Percentiles rank a stretch among this genome's conserved stretches.
Evolutionary conservation across 2,329 filamentous ascomycete species (phyloP).

Genomic region (Calonectria pauciramosa): DNA sequence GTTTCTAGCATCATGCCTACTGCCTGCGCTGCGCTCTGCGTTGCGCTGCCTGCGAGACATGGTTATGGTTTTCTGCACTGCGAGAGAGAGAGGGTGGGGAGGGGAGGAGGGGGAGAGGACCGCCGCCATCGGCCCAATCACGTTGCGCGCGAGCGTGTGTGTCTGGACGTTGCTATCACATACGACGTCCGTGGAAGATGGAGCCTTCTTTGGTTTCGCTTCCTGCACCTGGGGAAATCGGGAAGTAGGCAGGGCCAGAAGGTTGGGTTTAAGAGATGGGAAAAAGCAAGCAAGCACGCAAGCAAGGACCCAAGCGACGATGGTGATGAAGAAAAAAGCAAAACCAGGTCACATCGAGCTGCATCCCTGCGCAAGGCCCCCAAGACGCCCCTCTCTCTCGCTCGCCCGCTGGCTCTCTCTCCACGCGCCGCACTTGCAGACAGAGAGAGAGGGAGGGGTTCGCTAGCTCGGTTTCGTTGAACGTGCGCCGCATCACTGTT

Average conservation of each 20-base stretch:
- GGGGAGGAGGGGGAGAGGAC: no score
- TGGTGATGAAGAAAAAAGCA: slow-evolving; percentile 12
- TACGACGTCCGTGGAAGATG: background rate
- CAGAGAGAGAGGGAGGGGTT: background rate
- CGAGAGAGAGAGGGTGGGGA: background rate
- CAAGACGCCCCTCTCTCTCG: background rate
- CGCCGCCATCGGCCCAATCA: background rate
- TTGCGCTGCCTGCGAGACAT: background rate
- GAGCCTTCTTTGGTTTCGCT: slow-evolving; percentile 1
- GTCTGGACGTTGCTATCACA: slow-evolving; percentile 1
- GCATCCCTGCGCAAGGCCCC: background rate
- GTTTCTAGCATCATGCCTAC: slow-evolving; percentile 9
- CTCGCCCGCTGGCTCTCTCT: background rate
- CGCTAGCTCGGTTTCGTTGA: background rate
- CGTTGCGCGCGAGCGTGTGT: background rate
- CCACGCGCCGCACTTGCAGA: no score
- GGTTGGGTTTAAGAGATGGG: background rate
- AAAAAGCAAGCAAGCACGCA: background rate
- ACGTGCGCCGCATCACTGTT: slow-evolving; percentile 3
- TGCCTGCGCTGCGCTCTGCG: background rate
- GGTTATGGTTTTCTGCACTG: background rate
- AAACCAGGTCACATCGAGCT: background rate
- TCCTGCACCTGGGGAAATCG: slow-evolving; percentile 6
- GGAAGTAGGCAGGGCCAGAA: background rate
- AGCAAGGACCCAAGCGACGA: background rate